Conservation (phyloP, 768 basidiomycete species). For the Suillus subalutaceus region DNA sequence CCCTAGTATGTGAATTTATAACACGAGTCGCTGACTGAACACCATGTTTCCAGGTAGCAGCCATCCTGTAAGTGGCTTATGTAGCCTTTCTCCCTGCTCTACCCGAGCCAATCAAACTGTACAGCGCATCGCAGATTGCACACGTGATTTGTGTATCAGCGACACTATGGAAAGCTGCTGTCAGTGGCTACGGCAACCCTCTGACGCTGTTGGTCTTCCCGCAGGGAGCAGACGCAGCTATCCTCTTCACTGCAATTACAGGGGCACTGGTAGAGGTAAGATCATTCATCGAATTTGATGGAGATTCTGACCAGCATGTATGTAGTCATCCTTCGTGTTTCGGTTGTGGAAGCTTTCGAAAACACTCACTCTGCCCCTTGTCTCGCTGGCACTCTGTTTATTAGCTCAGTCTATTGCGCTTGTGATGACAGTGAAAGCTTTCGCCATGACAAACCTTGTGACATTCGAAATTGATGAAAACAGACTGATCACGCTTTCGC, state of each 20-base stretch:
- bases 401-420: neutral
- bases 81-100: neutral
- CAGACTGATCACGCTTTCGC: neutral
- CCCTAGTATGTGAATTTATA: neutral
- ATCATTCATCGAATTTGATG: neutral
- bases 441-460: neutral
- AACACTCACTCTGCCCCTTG: neutral
- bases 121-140: neutral
- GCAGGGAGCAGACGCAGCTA: neutral
- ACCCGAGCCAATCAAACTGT: neutral
- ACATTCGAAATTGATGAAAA: neutral
- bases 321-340: conserved; percentile 2
- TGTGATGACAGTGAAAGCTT: neutral
- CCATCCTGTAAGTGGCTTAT: conserved; percentile 6
- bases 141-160: conserved; percentile 1
- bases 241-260: conserved; percentile 5
- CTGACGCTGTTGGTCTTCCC: neutral
- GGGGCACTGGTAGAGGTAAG: neutral
- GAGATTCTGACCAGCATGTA: neutral
- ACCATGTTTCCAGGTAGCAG: conserved; percentile 5
- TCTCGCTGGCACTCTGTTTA: conserved; percentile 6
- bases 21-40: neutral
- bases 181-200: neutral
- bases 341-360: conserved; percentile 10
- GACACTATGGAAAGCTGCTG: neutral